phyloP scores from a whole-genome alignment of 2,329 filamentous ascomycete genomes.

The Simplicillium sp. region DNA sequence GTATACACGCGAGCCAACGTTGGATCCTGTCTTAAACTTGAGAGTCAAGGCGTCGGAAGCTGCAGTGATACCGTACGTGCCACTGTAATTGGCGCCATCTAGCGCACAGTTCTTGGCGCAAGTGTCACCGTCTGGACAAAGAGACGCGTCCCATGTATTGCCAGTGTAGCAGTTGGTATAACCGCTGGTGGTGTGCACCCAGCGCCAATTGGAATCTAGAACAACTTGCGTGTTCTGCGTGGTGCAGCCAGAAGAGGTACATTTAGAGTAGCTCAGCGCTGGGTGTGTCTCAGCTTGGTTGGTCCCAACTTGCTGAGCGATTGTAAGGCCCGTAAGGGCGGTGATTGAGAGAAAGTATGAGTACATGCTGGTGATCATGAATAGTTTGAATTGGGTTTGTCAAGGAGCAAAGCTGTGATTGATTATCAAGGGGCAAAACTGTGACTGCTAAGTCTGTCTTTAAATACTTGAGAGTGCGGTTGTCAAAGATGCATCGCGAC shows the following conservation, averaged over 20 bases:
- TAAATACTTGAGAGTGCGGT: too few species aligned
- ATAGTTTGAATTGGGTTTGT: too few species aligned
- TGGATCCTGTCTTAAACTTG: slow-evolving; percentile 46
- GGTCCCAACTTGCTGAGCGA: slow-evolving; percentile 42
- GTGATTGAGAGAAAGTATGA: slow-evolving; percentile 11
- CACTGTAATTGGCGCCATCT: slow-evolving; percentile 41
- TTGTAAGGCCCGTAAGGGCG: slow-evolving; percentile 30
- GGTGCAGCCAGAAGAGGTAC: slow-evolving; percentile 41
- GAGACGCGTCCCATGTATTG: slow-evolving; percentile 34
- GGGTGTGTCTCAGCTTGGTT: slow-evolving; percentile 41
- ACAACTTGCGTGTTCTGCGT: slow-evolving; percentile 39
- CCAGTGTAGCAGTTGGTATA: slow-evolving; percentile 48
- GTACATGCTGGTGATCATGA: too few species aligned
- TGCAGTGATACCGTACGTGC: slow-evolving; percentile 44
- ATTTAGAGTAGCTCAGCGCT: slow-evolving; percentile 41
- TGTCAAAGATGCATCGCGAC: too few species aligned
- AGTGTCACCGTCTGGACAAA: slow-evolving; percentile 27
- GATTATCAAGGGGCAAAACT: too few species aligned
- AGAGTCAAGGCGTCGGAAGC: slow-evolving; percentile 41
- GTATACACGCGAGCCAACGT: slow-evolving; percentile 50
- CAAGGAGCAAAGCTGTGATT: too few species aligned
- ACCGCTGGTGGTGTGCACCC: slow-evolving; percentile 38
- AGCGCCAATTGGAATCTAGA: slow-evolving; percentile 54
- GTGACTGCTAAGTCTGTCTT: too few species aligned
- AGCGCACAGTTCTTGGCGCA: slow-evolving; percentile 42